A percentile compares a stretch with the other conserved stretches of the same genome.
Conservation (phyloP, 495 filamentous ascomycete species). For the Articulospora tetracladia region DNA sequence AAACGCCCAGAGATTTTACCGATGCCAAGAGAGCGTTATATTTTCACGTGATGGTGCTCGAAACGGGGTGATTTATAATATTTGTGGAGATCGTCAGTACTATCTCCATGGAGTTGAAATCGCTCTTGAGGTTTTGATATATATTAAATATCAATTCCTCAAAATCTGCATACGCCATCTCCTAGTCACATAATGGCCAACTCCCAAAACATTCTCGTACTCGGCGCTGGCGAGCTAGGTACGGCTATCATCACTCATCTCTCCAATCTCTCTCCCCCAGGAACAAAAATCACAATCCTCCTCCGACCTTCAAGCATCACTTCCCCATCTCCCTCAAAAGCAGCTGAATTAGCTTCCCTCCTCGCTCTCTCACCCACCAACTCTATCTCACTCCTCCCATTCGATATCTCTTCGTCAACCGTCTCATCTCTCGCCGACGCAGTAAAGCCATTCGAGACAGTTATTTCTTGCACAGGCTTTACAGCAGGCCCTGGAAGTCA, state of each 20-base stretch:
- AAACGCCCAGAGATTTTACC: background rate
- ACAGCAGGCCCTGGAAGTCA: constrained; percentile 45
- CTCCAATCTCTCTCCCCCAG: constrained; percentile 32
- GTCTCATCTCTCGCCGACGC: constrained; percentile 34
- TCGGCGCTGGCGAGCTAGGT: constrained; percentile 62
- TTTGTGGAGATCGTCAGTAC: background rate
- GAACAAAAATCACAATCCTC: constrained; percentile 40
- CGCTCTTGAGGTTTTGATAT: background rate
- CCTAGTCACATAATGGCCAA: no score
- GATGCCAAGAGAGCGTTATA: background rate
- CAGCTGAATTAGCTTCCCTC: constrained; percentile 27
- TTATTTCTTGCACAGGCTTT: constrained; percentile 55
- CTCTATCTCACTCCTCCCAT: constrained; percentile 37
- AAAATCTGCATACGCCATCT: no score
- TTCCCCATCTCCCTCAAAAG: constrained; percentile 28
- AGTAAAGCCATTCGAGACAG: constrained; percentile 43
- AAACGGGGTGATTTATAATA: background rate
- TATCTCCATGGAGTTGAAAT: background rate
- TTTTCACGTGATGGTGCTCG: background rate
- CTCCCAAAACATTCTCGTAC: constrained; percentile 43
- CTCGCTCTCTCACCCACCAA: constrained; percentile 12
- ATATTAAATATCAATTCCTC: no score
- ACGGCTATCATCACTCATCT: constrained; percentile 47
- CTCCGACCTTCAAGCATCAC: constrained; percentile 43
- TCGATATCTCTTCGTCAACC: constrained; percentile 41